phyloP scores from a whole-genome alignment of 2,329 filamentous ascomycete species.

The Claviceps monticola region DNA sequence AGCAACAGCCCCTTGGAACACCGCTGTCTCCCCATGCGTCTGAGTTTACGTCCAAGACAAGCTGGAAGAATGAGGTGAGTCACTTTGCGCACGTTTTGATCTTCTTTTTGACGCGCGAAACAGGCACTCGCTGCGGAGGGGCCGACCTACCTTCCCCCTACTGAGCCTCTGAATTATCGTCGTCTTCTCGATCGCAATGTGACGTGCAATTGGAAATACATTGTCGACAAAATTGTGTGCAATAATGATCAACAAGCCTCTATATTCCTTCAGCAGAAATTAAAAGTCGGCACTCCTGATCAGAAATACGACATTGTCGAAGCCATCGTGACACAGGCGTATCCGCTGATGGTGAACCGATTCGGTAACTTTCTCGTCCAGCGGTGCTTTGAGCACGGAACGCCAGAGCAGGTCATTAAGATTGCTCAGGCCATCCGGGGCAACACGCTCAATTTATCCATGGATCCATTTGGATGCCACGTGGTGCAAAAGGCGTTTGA shows the following conservation, averaged over 20 bases:
- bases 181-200: constrained; percentile 89
- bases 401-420: constrained; percentile 81
- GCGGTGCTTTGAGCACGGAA: constrained; percentile 96
- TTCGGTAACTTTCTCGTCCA: constrained; percentile 98
- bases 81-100: neutral
- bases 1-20: constrained; percentile 46
- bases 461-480: constrained; percentile 97
- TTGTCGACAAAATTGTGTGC: constrained; percentile 98
- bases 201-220: constrained; percentile 98
- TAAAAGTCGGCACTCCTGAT: constrained; percentile 87
- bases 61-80: constrained; percentile 44
- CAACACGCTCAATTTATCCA: constrained; percentile 85
- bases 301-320: constrained; percentile 98
- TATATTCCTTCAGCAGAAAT: constrained; percentile 96
- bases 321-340: constrained; percentile 87
- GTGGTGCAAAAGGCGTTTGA: constrained; percentile 98
- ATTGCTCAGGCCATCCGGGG: constrained; percentile 91
- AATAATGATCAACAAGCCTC: constrained; percentile 99
- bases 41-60: constrained; percentile 50
- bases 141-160: constrained; percentile 70
- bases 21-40: constrained; percentile 59
- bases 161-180: constrained; percentile 91
- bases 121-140: constrained; percentile 33
- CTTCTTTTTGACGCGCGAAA: constrained; percentile 7
- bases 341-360: constrained; percentile 92